Conservation (phyloP, 1,284 basidiomycete genomes). For the Xanthoconium separans region DNA sequence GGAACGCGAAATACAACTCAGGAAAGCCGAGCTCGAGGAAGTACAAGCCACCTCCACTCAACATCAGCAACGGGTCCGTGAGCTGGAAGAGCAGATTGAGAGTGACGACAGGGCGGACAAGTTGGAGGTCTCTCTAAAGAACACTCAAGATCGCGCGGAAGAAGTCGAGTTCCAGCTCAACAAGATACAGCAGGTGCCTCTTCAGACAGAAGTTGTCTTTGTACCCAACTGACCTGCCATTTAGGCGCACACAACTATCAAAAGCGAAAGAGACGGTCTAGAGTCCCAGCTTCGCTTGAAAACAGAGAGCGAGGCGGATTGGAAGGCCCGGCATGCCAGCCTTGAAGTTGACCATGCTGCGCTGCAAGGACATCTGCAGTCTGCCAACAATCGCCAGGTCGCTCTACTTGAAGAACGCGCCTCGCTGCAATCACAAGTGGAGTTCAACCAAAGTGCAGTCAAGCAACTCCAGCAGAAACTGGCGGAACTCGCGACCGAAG, state of each 20-base stretch:
- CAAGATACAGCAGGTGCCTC: constrained; percentile 67
- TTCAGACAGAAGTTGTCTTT: neutral
- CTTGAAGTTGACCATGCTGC: constrained; percentile 44
- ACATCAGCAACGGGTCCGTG: constrained; percentile 56
- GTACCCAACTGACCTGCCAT: constrained; percentile 6
- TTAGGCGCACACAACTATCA: constrained; percentile 57
- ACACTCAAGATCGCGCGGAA: constrained; percentile 76
- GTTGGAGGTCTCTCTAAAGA: constrained; percentile 67
- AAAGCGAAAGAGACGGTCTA: constrained; percentile 58
- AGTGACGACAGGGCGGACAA: constrained; percentile 76
- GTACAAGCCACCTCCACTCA: constrained; percentile 53
- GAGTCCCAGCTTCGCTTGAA: constrained; percentile 44
- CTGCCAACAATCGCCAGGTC: constrained; percentile 46
- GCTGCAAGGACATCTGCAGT: constrained; percentile 43
- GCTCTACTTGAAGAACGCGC: constrained; percentile 47
- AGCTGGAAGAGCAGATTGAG: constrained; percentile 77
- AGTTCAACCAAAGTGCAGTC: constrained; percentile 44
- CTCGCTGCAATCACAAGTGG: constrained; percentile 46
- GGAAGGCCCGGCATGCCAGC: constrained; percentile 44
- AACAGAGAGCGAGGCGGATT: constrained; percentile 43
- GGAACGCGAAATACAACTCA: constrained; percentile 72
- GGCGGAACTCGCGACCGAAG: constrained; percentile 50
- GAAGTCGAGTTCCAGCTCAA: constrained; percentile 78
- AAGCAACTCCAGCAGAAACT: constrained; percentile 58
- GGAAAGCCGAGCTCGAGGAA: constrained; percentile 52